These are phyloP conservation scores for Flammula alnicola DNA, from an alignment of 1,284 basidiomycete genomes.

Conservation along the genomic window DNA sequence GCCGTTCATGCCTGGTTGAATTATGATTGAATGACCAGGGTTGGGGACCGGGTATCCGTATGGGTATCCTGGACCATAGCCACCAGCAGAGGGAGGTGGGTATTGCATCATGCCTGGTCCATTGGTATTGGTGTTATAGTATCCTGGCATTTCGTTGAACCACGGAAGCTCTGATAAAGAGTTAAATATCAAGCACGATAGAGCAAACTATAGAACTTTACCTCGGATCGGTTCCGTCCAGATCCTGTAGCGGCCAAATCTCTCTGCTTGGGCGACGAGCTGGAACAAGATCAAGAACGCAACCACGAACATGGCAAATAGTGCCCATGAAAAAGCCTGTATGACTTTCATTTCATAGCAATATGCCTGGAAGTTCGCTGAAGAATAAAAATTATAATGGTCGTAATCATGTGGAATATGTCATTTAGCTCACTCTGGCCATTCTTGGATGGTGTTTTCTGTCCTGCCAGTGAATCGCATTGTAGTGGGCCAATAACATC, in stretches of 20 bases:
- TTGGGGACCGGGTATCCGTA: slow-evolving; percentile 42
- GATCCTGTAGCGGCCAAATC: slow-evolving; percentile 42
- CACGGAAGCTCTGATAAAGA: slow-evolving; percentile 46
- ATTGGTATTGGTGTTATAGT: slow-evolving; percentile 43
- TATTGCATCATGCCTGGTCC: slow-evolving; percentile 25
- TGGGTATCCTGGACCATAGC: slow-evolving; percentile 31
- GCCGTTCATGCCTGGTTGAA: slow-evolving; percentile 69
- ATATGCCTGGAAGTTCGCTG: slow-evolving; percentile 60
- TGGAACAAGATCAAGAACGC: slow-evolving; percentile 43
- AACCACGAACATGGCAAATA: slow-evolving; percentile 60
- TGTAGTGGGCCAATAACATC: slow-evolving; percentile 71
- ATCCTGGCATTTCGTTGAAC: slow-evolving; percentile 55
- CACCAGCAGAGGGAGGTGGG: slow-evolving; percentile 31
- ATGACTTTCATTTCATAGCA: slow-evolving; percentile 82
- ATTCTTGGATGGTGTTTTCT: slow-evolving; percentile 53
- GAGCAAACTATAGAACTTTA: slow-evolving; percentile 25
- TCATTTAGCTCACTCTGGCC: slow-evolving; percentile 52
- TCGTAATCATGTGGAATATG: slow-evolving; percentile 8
- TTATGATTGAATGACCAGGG: slow-evolving; percentile 69
- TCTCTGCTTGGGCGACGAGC: slow-evolving; percentile 45
- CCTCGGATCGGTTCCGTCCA: slow-evolving; percentile 52
- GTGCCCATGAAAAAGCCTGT: slow-evolving; percentile 78
- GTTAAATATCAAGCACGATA: slow-evolving; percentile 2
- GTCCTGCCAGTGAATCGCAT: slow-evolving; percentile 57
- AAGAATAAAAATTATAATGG: slow-evolving; percentile 10